Conservation (phyloP, 1,139 yeast species). For the Barnettozyma hawaiiensis region DNA sequence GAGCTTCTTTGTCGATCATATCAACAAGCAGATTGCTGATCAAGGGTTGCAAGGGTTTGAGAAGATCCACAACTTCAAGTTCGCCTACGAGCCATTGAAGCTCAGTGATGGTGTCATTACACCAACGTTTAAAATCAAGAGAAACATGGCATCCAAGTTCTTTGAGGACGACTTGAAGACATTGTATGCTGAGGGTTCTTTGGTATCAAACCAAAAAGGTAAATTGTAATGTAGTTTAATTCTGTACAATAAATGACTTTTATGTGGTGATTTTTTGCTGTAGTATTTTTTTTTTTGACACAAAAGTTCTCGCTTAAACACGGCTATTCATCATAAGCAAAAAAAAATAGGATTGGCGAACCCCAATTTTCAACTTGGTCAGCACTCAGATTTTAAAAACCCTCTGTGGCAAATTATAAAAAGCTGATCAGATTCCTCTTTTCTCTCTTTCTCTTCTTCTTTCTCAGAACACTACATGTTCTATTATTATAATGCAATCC, state of each 20-base stretch:
- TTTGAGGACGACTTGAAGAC: conserved; percentile 43
- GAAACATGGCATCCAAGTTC: conserved; percentile 50
- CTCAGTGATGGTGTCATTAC: conserved; percentile 61
- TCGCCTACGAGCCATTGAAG: conserved; percentile 63
- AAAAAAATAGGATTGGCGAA: neutral
- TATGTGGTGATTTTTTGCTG: neutral
- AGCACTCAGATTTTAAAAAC: neutral
- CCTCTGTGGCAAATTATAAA: neutral
- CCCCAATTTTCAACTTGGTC: conserved; percentile 1
- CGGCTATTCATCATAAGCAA: neutral
- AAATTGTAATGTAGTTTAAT: conserved; percentile 14
- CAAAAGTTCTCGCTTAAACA: neutral
- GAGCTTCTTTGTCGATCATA: conserved; percentile 21
- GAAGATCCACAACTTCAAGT: conserved; percentile 52
- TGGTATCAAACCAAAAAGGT: conserved; percentile 23
- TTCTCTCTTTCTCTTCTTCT: neutral
- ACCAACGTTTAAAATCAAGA: conserved; percentile 70
- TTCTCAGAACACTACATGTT: too few relatives aligned
- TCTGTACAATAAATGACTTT: neutral
- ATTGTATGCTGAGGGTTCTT: conserved; percentile 56
- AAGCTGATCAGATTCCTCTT: neutral
- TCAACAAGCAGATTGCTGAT: conserved; percentile 27
- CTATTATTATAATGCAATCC: too few relatives aligned
- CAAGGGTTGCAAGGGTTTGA: conserved; percentile 46
- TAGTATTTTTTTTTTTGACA: neutral